Percentiles rank a stretch among this genome's conserved stretches.
These are phyloP conservation scores for Nicotiana rustica DNA, from an alignment of 305 asterid species.

Conservation along the genomic window DNA sequence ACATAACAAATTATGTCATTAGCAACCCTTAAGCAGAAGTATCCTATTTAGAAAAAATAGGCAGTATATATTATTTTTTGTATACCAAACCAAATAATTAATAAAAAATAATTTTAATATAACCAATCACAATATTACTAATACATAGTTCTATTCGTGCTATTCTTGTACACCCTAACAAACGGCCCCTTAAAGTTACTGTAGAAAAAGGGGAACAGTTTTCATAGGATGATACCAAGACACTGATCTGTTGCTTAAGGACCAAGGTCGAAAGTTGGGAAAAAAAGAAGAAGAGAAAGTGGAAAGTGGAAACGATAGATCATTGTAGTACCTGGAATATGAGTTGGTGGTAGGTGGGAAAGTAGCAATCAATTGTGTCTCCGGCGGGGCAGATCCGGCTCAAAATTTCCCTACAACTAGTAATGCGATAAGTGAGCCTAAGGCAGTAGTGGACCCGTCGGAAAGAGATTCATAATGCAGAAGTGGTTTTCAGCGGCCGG, in stretches of 20 bases:
- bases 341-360: not conserved
- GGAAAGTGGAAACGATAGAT: not conserved
- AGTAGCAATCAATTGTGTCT: not conserved
- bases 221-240: not conserved
- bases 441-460: not conserved
- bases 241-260: not conserved
- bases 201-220: not conserved
- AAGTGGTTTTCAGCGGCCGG: slow-evolving; percentile 53
- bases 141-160: too few relatives aligned
- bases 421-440: not conserved
- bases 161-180: too few relatives aligned
- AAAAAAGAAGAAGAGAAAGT: not conserved
- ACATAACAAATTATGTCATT: too few relatives aligned
- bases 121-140: too few relatives aligned
- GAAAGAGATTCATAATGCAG: slow-evolving; percentile 42
- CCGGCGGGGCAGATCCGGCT: slow-evolving; percentile 25
- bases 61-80: too few relatives aligned
- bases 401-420: not conserved
- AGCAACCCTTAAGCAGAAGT: too few relatives aligned
- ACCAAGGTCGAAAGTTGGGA: not conserved
- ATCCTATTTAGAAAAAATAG: too few relatives aligned
- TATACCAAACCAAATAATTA: too few relatives aligned
- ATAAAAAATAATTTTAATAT: too few relatives aligned
- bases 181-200: too few relatives aligned
- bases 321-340: not conserved